Evolutionary conservation across 2,329 filamentous ascomycete species (phyloP).

Genomic region (Sporothrix brasiliensis): DNA sequence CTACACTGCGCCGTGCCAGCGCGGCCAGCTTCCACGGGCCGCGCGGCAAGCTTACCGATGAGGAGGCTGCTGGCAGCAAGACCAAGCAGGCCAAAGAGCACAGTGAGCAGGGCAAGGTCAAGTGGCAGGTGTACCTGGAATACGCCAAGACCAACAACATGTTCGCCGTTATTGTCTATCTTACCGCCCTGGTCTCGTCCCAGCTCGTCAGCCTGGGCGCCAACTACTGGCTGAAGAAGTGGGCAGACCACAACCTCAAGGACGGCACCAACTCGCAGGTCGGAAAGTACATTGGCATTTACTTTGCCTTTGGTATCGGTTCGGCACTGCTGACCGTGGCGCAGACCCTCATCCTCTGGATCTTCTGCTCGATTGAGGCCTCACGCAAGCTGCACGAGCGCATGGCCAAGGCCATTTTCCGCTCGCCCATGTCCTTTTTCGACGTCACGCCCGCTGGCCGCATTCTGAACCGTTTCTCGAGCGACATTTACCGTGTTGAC

Average conservation of each 20-base stretch:
- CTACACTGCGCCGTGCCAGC: constrained; percentile 85
- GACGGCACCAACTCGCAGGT: constrained; percentile 71
- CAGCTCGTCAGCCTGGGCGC: constrained; percentile 83
- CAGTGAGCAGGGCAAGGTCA: constrained; percentile 93
- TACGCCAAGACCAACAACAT: constrained; percentile 96
- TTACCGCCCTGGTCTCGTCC: constrained; percentile 73
- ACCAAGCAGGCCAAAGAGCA: constrained; percentile 87
- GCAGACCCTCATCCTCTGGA: constrained; percentile 95
- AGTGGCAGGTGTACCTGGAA: constrained; percentile 92
- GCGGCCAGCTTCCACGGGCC: constrained; percentile 87
- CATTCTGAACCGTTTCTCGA: constrained; percentile 95
- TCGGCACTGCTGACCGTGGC: constrained; percentile 81
- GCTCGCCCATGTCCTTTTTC: constrained; percentile 98
- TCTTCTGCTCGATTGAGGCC: constrained; percentile 99
- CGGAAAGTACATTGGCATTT: constrained; percentile 90
- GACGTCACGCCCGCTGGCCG: constrained; percentile 96
- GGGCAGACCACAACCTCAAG: constrained; percentile 78
- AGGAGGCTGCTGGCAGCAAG: constrained; percentile 74
- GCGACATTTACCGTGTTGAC: constrained; percentile 80
- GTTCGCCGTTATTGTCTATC: constrained; percentile 77
- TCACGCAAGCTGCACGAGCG: constrained; percentile 94
- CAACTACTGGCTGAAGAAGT: constrained; percentile 90
- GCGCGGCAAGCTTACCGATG: constrained; percentile 80
- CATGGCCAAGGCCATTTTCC: constrained; percentile 97
- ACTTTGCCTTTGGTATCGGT: constrained; percentile 92